Conservation (phyloP, 768 basidiomycete species). For the Lactifluus pinguis region DNA sequence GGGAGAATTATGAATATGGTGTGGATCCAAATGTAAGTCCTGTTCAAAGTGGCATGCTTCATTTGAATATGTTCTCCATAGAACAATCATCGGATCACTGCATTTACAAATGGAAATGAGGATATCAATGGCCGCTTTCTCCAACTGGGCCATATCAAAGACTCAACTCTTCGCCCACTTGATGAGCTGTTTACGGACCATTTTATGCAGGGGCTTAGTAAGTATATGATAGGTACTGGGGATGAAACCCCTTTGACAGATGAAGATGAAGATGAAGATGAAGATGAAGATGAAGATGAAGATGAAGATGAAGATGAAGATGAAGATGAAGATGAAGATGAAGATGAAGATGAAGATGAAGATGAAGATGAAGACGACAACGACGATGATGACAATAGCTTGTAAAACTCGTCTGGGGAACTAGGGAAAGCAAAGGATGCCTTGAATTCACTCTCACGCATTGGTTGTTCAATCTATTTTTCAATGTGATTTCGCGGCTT, state of each 20-base stretch:
- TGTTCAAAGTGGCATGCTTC: background rate
- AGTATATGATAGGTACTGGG: background rate
- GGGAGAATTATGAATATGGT: conserved; percentile 2
- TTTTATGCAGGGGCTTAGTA: conserved; percentile 1
- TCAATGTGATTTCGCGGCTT: too few relatives aligned
- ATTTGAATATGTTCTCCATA: background rate
- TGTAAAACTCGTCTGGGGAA: background rate
- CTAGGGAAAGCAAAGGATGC: background rate
- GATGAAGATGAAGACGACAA: too few relatives aligned
- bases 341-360: too few relatives aligned
- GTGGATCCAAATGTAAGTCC: background rate
- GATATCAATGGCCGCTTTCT: background rate
- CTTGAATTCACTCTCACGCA: background rate
- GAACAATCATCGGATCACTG: background rate
- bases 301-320: too few relatives aligned
- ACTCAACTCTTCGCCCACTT: background rate
- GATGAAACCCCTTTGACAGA: background rate
- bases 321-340: too few relatives aligned
- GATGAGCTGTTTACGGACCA: conserved; percentile 4
- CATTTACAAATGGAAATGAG: background rate
- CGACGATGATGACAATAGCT: too few relatives aligned
- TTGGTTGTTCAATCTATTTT: background rate
- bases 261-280: too few relatives aligned
- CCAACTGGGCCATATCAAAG: background rate
- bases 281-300: too few relatives aligned